Conservation (phyloP, 1,284 basidiomycete species). For the Salmacisia buchloeana region DNA sequence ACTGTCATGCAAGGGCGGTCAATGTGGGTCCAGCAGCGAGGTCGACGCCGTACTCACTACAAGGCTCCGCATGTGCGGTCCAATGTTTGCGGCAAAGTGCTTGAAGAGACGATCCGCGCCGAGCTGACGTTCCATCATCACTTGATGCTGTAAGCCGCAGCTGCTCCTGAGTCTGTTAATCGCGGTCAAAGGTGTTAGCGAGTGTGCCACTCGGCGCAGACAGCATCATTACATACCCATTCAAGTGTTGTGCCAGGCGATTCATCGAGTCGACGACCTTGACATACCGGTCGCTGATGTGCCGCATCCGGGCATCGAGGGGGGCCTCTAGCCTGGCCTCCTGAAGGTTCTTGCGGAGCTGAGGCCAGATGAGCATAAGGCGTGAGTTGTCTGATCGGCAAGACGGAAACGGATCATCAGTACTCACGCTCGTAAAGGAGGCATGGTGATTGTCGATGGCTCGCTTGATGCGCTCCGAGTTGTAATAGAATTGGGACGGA, state of each 20-base stretch:
- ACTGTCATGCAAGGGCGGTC: slow-evolving; percentile 3
- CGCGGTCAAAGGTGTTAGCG: neutral
- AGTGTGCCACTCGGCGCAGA: neutral
- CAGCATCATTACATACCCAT: slow-evolving; percentile 8
- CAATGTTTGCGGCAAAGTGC: slow-evolving; percentile 33
- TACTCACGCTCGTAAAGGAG: slow-evolving; percentile 28
- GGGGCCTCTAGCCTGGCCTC: slow-evolving; percentile 41
- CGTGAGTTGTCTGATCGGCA: neutral
- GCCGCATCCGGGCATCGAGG: slow-evolving; percentile 37
- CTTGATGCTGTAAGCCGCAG: slow-evolving; percentile 40
- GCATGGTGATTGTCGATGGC: slow-evolving; percentile 44
- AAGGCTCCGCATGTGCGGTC: slow-evolving; percentile 44
- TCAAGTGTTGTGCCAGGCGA: slow-evolving; percentile 40
- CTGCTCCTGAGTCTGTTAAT: slow-evolving; percentile 28
- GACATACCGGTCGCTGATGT: slow-evolving; percentile 28
- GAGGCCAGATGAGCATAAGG: neutral
- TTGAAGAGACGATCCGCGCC: slow-evolving; percentile 22
- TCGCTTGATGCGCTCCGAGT: slow-evolving; percentile 34
- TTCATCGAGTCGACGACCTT: slow-evolving; percentile 38
- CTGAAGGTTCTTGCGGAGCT: slow-evolving; percentile 38
- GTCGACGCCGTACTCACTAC: slow-evolving; percentile 9
- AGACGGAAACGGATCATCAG: neutral
- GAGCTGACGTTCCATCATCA: slow-evolving; percentile 23
- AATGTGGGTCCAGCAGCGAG: neutral
- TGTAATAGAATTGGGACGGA: slow-evolving; percentile 35